Base-by-base conservation (phyloP, 805 yeast genomes). In the Blastobotrys parvus region DNA sequence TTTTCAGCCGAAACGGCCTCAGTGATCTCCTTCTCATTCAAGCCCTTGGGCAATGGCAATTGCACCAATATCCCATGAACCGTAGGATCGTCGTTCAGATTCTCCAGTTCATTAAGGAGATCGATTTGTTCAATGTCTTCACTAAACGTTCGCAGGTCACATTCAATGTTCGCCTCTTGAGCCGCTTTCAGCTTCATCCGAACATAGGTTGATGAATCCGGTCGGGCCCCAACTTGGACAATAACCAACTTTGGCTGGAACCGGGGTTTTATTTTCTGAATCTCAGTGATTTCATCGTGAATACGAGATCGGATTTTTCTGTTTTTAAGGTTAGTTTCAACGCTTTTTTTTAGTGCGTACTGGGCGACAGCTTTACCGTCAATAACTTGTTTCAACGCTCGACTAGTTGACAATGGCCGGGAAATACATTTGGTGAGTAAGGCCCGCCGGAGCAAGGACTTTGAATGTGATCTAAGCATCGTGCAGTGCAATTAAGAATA, bases 131-230 rank as follows among this genome's bases (percentile, higher is more conserved):
- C 49, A 42, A 79, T 74, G 29, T 70, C 66, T 41, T 77, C 87
- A 31, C 78, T 77, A 47, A 86, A 74, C 50, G 78, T 80, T 52
- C 80, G 60, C 45, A 85, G 68, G 19, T 71, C 72, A 45, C 92
- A 86, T 30, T 66, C 67, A 45, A 92, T 82, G 45, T 82, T 80
- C 23, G 94, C 89, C 49, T 85, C 89, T 38, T 74, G 68, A 27
- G 95, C 94, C 11, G 96, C 94, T 68, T 84, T 88, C 52, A 85
- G 71, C 65, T 90, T 90, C 81, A 89, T 85, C 49, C 81, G 77
- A 43, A 90, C 97, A 65, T 90, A 90, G 8, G 95, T 85, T 11
- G 85, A 75, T 2, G 95, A 85, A 60, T 90, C 98, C 23, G 90
- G 90, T 49, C 97, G 74, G 41, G 70, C 72, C 35, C 97, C 97